A percentile compares a stretch with the other conserved stretches of the same genome.
phyloP scores from a whole-genome alignment of 2,329 filamentous ascomycete genomes.

The Arthrobotrys pseudoclavata region DNA sequence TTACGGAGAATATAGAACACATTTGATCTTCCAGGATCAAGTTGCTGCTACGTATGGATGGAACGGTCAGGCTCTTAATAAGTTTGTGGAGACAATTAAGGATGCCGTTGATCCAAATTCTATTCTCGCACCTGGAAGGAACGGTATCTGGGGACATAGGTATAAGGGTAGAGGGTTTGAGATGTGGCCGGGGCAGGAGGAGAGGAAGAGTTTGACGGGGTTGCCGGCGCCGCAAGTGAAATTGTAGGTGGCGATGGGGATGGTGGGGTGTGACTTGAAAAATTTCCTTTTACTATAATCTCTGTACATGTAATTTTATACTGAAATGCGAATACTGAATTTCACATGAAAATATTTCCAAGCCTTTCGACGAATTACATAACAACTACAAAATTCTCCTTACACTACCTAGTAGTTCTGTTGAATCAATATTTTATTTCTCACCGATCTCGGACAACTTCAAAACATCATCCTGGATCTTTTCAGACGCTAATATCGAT shows the following conservation, averaged over 20 bases:
- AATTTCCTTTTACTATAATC: neutral
- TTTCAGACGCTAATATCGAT: neutral
- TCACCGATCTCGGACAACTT: constrained; percentile 6
- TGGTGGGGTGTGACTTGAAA: neutral
- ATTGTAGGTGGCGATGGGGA: neutral
- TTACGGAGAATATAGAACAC: constrained; percentile 69
- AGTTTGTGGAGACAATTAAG: constrained; percentile 68
- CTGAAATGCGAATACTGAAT: neutral
- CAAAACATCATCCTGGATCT: neutral
- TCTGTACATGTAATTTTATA: constrained; percentile 15
- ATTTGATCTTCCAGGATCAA: constrained; percentile 69
- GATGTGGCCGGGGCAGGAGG: constrained; percentile 55
- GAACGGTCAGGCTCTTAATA: constrained; percentile 67
- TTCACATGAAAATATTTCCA: constrained; percentile 7
- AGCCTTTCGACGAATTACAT: neutral
- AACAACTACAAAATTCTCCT: too few relatives aligned
- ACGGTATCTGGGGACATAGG: constrained; percentile 68
- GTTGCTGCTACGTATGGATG: constrained; percentile 68
- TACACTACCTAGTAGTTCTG: too few relatives aligned
- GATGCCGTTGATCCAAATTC: constrained; percentile 69
- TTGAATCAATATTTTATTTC: neutral
- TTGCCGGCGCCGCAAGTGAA: constrained; percentile 7
- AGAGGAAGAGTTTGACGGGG: constrained; percentile 7
- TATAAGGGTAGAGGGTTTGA: constrained; percentile 65
- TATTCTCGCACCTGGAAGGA: constrained; percentile 69